phyloP scores from a whole-genome alignment of 208 protist genomes.

The Phytomonas francai region DNA sequence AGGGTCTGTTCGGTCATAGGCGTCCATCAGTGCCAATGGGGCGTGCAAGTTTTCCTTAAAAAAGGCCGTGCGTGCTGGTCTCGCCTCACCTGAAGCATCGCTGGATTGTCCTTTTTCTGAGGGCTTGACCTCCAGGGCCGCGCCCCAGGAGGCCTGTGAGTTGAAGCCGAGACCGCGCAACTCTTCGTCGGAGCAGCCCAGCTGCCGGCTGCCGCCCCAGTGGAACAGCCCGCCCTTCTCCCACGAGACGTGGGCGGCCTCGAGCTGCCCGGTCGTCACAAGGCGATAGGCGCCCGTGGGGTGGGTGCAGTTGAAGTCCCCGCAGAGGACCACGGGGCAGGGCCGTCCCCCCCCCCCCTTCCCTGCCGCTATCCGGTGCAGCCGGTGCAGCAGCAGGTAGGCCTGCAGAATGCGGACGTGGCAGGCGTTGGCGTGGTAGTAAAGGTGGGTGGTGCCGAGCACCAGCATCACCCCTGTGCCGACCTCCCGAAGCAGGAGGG shows the following conservation, averaged over 20 bases:
- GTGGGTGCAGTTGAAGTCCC: slow-evolving; percentile 88
- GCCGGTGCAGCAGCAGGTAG: slow-evolving; percentile 48
- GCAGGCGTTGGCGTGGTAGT: slow-evolving; percentile 85
- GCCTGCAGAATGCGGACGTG: slow-evolving; percentile 87
- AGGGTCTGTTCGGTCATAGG: slow-evolving; percentile 50
- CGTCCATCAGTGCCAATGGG: slow-evolving; percentile 39
- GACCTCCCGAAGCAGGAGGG: slow-evolving; percentile 34
- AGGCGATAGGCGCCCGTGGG: slow-evolving; percentile 73
- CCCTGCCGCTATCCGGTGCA: slow-evolving; percentile 13
- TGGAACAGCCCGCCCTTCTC: slow-evolving; percentile 75
- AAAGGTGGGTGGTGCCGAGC: slow-evolving; percentile 88
- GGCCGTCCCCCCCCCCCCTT: not conserved
- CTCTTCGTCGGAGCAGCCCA: slow-evolving; percentile 45
- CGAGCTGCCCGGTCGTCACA: slow-evolving; percentile 63
- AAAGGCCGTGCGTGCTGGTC: slow-evolving; percentile 16
- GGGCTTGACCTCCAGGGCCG: not conserved
- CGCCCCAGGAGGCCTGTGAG: not conserved
- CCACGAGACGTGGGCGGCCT: slow-evolving; percentile 65
- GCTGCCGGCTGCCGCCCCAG: slow-evolving; percentile 74
- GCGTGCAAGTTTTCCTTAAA: slow-evolving; percentile 30
- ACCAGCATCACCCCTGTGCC: slow-evolving; percentile 44
- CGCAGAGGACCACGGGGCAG: slow-evolving; percentile 55
- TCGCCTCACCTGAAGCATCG: not conserved
- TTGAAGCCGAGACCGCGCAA: slow-evolving; percentile 21
- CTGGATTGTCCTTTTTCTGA: not conserved